phyloP scores from a whole-genome alignment of 257 asterid species.

The Prunella vulgaris region DNA sequence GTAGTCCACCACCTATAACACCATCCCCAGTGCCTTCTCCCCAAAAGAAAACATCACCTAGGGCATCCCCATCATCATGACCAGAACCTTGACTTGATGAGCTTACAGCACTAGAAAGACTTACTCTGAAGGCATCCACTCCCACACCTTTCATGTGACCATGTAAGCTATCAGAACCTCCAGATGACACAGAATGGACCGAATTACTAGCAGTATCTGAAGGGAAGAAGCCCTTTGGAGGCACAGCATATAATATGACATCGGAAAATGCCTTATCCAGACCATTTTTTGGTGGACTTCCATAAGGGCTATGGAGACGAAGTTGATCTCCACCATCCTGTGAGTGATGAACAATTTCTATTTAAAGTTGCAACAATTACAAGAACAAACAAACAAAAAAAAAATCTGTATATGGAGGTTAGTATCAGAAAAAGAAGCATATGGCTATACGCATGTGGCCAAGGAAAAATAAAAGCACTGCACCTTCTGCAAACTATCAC shows the following conservation, averaged over 20 bases:
- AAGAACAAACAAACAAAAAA: conserved; percentile 4
- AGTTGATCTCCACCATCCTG: conserved; percentile 87
- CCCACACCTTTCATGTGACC: conserved; percentile 82
- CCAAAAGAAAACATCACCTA: conserved; percentile 98
- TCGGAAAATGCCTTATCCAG: conserved; percentile 75
- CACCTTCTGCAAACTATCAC: conserved; percentile 80
- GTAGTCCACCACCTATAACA: conserved; percentile 81
- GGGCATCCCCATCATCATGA: conserved; percentile 96
- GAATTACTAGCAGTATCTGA: conserved; percentile 85
- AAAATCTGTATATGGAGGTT: no score
- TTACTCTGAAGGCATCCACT: conserved; percentile 86
- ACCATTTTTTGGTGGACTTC: conserved; percentile 91
- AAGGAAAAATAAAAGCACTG: conserved; percentile 14
- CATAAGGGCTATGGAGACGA: conserved; percentile 83
- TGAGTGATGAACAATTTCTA: conserved; percentile 24
- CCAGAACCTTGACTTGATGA: conserved; percentile 99
- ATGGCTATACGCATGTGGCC: conserved; percentile 1
- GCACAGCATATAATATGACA: conserved; percentile 63
- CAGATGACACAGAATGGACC: conserved; percentile 77
- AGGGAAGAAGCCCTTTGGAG: conserved; percentile 87
- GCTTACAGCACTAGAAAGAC: conserved; percentile 99
- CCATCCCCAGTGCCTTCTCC: conserved; percentile 98
- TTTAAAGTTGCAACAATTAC: conserved; percentile 26
- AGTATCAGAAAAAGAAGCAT: conserved; percentile 16
- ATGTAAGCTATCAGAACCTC: conserved; percentile 82